Base-by-base conservation (phyloP, 139 green algal genomes). In the Chlamydomonas sphaeroides region DNA sequence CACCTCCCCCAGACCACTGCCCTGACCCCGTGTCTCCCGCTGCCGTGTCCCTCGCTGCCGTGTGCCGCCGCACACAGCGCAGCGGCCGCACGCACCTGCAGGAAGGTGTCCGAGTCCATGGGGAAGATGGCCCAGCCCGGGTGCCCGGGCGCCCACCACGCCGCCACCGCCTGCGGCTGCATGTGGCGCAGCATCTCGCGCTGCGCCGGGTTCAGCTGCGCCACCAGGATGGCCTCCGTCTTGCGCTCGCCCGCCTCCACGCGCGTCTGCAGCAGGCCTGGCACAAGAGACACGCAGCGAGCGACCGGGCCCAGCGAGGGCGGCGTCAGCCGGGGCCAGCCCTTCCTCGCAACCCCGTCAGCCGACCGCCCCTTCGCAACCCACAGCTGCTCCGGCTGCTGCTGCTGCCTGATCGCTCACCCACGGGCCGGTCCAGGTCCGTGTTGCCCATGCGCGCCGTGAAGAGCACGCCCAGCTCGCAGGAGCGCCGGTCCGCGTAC, bases 121-220 rank as follows among this genome's bases (percentile, higher is more conserved):
- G 92, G 91, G 85, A 96, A 95, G 59, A 98, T 92, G 65, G 92
- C 92, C 94, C 94, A 97, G 26, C 94, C 94, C 3, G 93, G 88
- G 84, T 98, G 95, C 14, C 92, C 92, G 0, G 75, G 66, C 70
- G 91, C 83, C 93, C 93, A 97, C 95, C 95, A 98, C 38, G 85
- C 83, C 18, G 88, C 79, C 49, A 93, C 88, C 25, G 90, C 91
- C 75, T 93, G 86, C 26, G 89, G 91, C 86, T 94, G 89, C 88
- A 97, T 89, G 78, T 90, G 83, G 14, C 91, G 85, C 83, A 96
- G 90, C 86, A 93, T 82, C 33, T 97, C 93, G 0, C 94, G 91
- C 89, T 98, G 93, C 23, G 69, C 63, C 8, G 93, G 92, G 20
- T 85, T 93, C 51, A 95, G 91, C 78, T 95, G 88, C 45, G 90